phyloP scores from a whole-genome alignment of 805 yeast species.

The Myxozyma melibiosi region DNA sequence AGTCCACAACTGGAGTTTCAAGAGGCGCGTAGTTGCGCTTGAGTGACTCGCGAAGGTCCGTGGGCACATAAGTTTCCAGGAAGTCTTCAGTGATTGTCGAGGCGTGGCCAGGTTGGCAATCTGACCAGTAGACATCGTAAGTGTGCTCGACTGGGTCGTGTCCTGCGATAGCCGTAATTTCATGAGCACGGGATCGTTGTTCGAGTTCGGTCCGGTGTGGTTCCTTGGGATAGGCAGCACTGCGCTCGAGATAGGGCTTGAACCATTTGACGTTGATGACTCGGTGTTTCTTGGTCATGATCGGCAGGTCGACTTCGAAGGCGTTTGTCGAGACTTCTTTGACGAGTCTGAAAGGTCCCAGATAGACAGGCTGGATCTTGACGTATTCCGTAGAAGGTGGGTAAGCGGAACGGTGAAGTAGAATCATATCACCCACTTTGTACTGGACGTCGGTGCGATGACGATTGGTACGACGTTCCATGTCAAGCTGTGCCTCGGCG shows the following conservation, averaged over 20 bases:
- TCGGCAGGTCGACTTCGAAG: neutral
- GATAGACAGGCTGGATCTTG: constrained; percentile 6
- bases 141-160: neutral
- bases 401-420: constrained; percentile 4
- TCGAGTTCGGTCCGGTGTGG: neutral
- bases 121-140: neutral
- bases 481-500: neutral
- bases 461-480: neutral
- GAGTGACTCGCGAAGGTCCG: no score
- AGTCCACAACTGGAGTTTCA: no score
- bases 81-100: no score
- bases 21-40: no score
- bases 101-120: constrained; percentile 10
- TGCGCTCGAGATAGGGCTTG: neutral
- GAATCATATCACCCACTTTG: neutral
- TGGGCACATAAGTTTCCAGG: no score
- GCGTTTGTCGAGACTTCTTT: neutral
- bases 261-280: constrained; percentile 1
- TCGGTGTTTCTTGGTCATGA: neutral
- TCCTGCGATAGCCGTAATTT: constrained; percentile 3
- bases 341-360: constrained; percentile 5
- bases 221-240: constrained; percentile 3
- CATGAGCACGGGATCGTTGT: neutral
- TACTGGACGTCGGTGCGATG: neutral
- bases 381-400: neutral